Evolutionary conservation across 2,329 filamentous ascomycete species (phyloP).

Genomic region (Aspergillus ochraceus): DNA sequence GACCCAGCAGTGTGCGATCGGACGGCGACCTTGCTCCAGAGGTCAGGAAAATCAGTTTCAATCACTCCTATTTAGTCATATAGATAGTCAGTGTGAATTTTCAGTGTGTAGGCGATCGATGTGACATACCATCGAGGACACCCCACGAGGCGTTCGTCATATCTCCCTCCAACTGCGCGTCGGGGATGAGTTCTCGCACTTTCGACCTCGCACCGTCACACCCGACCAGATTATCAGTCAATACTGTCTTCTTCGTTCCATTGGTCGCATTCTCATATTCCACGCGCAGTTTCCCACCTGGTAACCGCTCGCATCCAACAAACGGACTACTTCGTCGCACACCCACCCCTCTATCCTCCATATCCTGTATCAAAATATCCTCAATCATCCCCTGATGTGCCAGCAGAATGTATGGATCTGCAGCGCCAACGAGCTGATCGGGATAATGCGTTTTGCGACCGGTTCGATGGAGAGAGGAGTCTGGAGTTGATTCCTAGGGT

Average conservation of each 20-base stretch:
- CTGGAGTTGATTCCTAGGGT: constrained; percentile 39
- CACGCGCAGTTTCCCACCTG: constrained; percentile 42
- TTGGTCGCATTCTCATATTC: constrained; percentile 40
- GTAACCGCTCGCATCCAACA: constrained; percentile 47
- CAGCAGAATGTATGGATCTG: constrained; percentile 56
- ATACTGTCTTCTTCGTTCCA: constrained; percentile 45
- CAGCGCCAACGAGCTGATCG: constrained; percentile 46
- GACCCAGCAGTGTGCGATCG: constrained; percentile 68
- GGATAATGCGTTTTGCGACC: constrained; percentile 70
- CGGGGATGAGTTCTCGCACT: constrained; percentile 64
- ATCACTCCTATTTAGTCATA: constrained; percentile 37
- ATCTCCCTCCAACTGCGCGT: constrained; percentile 50
- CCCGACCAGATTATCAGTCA: constrained; percentile 66
- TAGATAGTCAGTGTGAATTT: not conserved
- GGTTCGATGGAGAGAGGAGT: constrained; percentile 58
- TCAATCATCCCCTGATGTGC: constrained; percentile 76
- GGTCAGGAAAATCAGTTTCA: constrained; percentile 71
- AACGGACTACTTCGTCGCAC: constrained; percentile 67
- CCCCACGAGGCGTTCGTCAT: constrained; percentile 65
- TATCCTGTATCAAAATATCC: constrained; percentile 67
- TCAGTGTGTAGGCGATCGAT: too few relatives aligned
- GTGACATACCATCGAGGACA: constrained; percentile 64
- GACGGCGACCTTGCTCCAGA: constrained; percentile 72
- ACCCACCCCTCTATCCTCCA: constrained; percentile 62
- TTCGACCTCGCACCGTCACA: constrained; percentile 73